Conservation (phyloP, 805 yeast species). For the Starmerella riodocensis region DNA sequence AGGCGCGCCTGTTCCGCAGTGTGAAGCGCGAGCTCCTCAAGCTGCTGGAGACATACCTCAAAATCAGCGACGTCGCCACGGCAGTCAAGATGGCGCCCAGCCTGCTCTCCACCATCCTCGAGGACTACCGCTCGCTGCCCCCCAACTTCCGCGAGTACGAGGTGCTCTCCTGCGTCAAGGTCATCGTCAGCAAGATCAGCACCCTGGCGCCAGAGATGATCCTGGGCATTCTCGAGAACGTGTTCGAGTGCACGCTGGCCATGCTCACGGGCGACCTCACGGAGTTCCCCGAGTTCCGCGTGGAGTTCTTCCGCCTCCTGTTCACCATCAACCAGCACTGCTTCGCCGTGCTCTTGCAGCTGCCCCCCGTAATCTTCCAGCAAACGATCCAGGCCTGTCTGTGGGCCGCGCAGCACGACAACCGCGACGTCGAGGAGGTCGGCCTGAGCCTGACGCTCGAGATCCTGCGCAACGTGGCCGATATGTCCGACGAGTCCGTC, state of each 20-base stretch:
- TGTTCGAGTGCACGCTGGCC: conserved; percentile 83
- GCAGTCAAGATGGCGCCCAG: conserved; percentile 75
- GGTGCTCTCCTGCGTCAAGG: conserved; percentile 86
- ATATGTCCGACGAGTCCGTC: conserved; percentile 46
- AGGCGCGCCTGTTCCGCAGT: conserved; percentile 90
- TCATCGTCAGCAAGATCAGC: conserved; percentile 78
- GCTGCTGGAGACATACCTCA: conserved; percentile 74
- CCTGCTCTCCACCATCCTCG: conserved; percentile 68
- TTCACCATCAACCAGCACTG: conserved; percentile 76
- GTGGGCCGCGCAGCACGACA: conserved; percentile 97
- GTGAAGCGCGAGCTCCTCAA: conserved; percentile 88
- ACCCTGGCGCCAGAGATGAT: conserved; percentile 59
- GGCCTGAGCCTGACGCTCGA: conserved; percentile 79
- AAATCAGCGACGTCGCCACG: conserved; percentile 74
- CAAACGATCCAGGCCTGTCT: conserved; percentile 82
- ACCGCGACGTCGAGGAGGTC: conserved; percentile 88
- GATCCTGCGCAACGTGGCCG: conserved; percentile 71
- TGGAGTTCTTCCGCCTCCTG: conserved; percentile 81
- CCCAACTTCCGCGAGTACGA: conserved; percentile 98
- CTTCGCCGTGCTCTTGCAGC: conserved; percentile 71
- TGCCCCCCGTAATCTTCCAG: conserved; percentile 86
- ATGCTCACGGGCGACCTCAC: conserved; percentile 94
- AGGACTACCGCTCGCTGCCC: conserved; percentile 75
- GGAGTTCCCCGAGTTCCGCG: conserved; percentile 95
- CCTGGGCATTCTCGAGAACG: conserved; percentile 72